These are phyloP conservation scores for Eutrema salsugineum DNA, from an alignment of 441 rosid species.

Conservation along the genomic window DNA sequence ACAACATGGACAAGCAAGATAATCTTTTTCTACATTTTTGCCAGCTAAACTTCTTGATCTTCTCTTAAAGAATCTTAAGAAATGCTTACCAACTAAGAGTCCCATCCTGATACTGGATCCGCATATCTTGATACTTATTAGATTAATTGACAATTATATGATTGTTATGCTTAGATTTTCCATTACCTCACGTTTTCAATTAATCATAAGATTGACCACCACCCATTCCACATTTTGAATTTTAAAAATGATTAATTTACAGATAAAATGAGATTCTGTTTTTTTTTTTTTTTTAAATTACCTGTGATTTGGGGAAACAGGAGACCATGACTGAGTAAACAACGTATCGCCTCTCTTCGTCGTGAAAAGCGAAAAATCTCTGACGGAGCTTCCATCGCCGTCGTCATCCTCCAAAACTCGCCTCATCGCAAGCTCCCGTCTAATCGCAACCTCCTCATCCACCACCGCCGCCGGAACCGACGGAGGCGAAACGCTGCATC, in stretches of 20 bases:
- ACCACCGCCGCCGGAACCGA: slow-evolving; percentile 26
- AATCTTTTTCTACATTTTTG: neutral
- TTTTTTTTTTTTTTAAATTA: too few species aligned
- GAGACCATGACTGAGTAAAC: slow-evolving; percentile 83
- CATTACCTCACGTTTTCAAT: neutral
- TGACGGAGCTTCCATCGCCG: slow-evolving; percentile 34
- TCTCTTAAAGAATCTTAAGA: neutral
- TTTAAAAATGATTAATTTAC: neutral
- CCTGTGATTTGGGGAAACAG: slow-evolving; percentile 52
- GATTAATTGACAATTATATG: neutral
- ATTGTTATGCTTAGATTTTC: neutral
- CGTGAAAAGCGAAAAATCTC: slow-evolving; percentile 50
- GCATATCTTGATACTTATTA: neutral
- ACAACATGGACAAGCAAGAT: neutral
- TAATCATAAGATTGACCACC: neutral
- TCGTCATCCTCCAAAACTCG: slow-evolving; percentile 59
- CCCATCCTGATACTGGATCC: neutral
- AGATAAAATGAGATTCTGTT: neutral
- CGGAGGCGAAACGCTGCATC: slow-evolving; percentile 27
- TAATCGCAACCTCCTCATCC: slow-evolving; percentile 58
- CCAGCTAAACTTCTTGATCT: slow-evolving; percentile 16
- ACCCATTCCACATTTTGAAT: neutral
- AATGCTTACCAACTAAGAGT: slow-evolving; percentile 11
- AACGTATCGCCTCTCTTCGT: slow-evolving; percentile 56
- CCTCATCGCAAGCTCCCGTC: slow-evolving; percentile 62